Evolutionary conservation across 2,329 filamentous ascomycete species (phyloP), one percentile per base, ranked within the genome.

Genomic region (Colletotrichum higginsianum): DNA sequence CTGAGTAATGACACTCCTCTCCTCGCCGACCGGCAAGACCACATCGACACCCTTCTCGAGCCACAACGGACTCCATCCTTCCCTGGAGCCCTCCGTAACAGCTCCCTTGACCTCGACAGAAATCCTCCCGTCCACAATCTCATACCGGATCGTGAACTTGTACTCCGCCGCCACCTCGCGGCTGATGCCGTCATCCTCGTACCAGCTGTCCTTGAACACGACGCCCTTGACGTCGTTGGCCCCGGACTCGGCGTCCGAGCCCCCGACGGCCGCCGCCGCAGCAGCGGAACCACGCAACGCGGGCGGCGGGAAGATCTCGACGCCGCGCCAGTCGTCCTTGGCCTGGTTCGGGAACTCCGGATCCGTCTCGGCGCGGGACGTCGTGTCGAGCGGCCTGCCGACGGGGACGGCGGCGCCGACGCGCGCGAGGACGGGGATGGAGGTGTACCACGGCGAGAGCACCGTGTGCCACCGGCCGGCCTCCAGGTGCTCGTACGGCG

Each of bases 401-500:
- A 85, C 74, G 42, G 84, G 77, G 67, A 87, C 74, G 50, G 82
- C 79, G 11, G 82, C 76, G 11, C 83, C 82, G 42, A 84, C 76
- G 75, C 82, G 80, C 60, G 81, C 80, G 44, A 83, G 77, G 11
- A 85, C 77, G 0, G 83, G 79, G 55, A 85, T 83, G 16, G 82
- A 81, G 2, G 78, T 81, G 57, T 85, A 79, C 84, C 83, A 86
- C 52, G 84, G 80, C 0, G 82, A 82, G 21, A 82, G 81, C 4
- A 85, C 75, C 0, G 78, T 78, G 42, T 78, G 80, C 83, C 84
- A 86, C 64, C 80, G 77, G 0, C 84, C 84, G 0, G 83, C 78
- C 26, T 84, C 77, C 6, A 91, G 80, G 72, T 90, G 86, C 64
- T 90, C 85, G 74, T 90, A 89, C 0, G 91, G 89, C 0, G 85